These are phyloP conservation scores for Suillus cothurnatus DNA, from an alignment of 768 basidiomycete genomes.

Conservation along the genomic window DNA sequence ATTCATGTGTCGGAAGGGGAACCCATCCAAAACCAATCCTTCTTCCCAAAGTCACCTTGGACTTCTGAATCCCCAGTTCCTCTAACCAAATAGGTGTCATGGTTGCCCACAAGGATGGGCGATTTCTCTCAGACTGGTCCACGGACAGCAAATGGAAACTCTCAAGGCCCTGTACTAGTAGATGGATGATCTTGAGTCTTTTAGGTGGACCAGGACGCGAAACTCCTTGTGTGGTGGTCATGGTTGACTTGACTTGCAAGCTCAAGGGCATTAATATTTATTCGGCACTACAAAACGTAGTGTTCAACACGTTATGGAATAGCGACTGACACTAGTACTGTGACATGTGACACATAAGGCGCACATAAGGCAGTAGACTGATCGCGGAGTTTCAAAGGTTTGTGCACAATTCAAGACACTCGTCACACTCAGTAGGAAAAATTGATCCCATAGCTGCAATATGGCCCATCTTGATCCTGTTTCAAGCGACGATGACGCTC, in stretches of 20 bases:
- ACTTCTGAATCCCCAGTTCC: background rate
- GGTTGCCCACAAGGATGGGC: background rate
- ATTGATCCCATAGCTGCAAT: background rate
- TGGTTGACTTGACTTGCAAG: too few relatives aligned
- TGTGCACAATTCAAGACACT: background rate
- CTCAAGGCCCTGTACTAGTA: background rate
- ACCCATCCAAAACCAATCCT: too few relatives aligned
- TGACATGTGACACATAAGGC: too few relatives aligned
- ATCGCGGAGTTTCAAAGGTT: background rate
- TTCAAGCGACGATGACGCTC: constrained; percentile 46
- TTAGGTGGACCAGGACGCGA: background rate
- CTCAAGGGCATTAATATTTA: too few relatives aligned
- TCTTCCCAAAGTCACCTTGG: background rate
- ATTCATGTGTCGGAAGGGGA: background rate
- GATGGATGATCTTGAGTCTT: background rate
- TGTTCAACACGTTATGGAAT: background rate
- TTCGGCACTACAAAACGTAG: background rate
- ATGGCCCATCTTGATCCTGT: background rate
- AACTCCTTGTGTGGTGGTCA: too few relatives aligned
- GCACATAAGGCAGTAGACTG: too few relatives aligned
- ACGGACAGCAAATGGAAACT: background rate
- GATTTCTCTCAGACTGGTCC: background rate
- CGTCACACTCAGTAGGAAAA: background rate
- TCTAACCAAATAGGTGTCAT: background rate
- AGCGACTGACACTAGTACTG: too few relatives aligned